Evolutionary conservation across 495 filamentous ascomycete species (phyloP).

Genomic region (Hyaloscypha finlandica): DNA sequence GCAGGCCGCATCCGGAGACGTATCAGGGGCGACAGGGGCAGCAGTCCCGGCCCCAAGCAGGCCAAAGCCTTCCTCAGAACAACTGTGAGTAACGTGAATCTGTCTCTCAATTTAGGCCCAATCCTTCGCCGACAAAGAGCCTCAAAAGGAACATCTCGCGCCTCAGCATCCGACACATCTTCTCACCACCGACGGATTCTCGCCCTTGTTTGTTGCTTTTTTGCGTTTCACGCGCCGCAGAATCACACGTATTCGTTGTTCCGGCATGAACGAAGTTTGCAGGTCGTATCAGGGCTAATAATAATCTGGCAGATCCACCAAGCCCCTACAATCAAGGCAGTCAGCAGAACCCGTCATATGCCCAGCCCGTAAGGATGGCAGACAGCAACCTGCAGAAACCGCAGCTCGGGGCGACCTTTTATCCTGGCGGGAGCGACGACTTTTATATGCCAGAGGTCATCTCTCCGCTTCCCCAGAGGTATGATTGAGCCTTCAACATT

Average conservation of each 20-base stretch:
- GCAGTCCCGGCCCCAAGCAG: background rate
- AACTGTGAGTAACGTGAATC: background rate
- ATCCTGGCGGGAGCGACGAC: slow-evolving; percentile 86
- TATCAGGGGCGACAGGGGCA: background rate
- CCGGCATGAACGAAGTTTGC: background rate
- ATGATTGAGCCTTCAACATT: slow-evolving; percentile 34
- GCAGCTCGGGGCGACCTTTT: slow-evolving; percentile 49
- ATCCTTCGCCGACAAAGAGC: background rate
- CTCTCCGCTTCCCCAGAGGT: slow-evolving; percentile 90
- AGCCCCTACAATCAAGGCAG: background rate
- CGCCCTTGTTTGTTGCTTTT: background rate
- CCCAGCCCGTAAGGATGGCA: background rate
- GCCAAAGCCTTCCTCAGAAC: background rate
- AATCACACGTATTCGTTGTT: background rate
- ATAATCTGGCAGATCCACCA: slow-evolving; percentile 2
- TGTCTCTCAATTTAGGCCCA: background rate
- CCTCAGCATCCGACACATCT: background rate
- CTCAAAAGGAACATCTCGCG: background rate
- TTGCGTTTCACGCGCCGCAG: background rate
- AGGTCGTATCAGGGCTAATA: slow-evolving; percentile 7
- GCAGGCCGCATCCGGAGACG: background rate
- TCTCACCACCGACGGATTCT: background rate
- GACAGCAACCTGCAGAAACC: slow-evolving; percentile 14
- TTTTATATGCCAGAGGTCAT: slow-evolving; percentile 77
- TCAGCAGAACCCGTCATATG: background rate